Evolutionary conservation across 2,329 filamentous ascomycete species (phyloP).

Genomic region (Venturiaceae sp.): DNA sequence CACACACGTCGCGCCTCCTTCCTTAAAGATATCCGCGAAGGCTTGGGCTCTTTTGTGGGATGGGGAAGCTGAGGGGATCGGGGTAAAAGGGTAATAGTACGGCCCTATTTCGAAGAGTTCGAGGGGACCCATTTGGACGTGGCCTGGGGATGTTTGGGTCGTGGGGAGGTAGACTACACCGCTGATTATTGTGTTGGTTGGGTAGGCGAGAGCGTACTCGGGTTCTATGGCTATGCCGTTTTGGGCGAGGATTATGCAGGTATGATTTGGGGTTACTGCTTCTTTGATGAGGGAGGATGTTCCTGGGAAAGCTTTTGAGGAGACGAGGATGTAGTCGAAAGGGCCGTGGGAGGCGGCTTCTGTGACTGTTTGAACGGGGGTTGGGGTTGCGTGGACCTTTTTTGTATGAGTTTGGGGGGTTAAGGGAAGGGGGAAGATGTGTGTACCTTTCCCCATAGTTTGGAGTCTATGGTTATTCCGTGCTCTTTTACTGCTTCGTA

Average conservation of each 20-base stretch:
- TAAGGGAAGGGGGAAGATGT: not conserved
- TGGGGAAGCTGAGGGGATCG: constrained; percentile 21
- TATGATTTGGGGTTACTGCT: constrained; percentile 28
- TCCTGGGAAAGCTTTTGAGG: constrained; percentile 35
- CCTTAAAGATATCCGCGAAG: constrained; percentile 33
- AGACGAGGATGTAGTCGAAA: constrained; percentile 40
- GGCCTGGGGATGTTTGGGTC: constrained; percentile 39
- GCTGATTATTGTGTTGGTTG: constrained; percentile 43
- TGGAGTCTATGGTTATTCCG: constrained; percentile 29
- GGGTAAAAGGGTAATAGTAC: constrained; percentile 19
- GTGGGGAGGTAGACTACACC: constrained; percentile 46
- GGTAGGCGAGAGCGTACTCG: constrained; percentile 40
- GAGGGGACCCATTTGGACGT: constrained; percentile 34
- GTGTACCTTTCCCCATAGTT: constrained; percentile 24
- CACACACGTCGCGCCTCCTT: constrained; percentile 36
- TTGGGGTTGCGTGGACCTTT: constrained; percentile 18
- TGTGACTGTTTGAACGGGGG: constrained; percentile 22
- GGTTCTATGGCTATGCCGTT: constrained; percentile 54
- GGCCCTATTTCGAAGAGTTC: constrained; percentile 41
- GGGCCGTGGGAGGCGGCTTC: constrained; percentile 22
- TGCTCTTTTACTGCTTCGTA: constrained; percentile 29
- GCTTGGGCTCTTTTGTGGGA: constrained; percentile 16
- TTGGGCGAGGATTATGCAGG: constrained; percentile 49
- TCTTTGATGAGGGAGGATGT: constrained; percentile 27
- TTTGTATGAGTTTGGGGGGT: not conserved